Conservation (phyloP, 768 basidiomycete genomes). For the Suillus bovinus region DNA sequence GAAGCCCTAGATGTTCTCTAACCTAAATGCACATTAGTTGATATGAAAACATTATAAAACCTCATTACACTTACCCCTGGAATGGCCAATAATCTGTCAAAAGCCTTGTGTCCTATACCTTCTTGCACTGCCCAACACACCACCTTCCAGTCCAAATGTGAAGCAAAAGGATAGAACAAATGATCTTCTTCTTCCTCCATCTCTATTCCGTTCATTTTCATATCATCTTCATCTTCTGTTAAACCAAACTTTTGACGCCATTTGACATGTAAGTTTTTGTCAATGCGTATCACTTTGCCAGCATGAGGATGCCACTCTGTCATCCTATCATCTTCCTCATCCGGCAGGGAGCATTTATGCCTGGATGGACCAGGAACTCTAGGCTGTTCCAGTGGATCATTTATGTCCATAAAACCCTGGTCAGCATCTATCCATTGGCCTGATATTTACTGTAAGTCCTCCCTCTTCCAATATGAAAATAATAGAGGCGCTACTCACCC, state of each 20-base stretch:
- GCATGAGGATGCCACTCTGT: not conserved
- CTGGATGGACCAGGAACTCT: not conserved
- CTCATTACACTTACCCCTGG: slow-evolving; percentile 2
- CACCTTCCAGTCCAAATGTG: slow-evolving; percentile 3
- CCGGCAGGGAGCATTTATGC: not conserved
- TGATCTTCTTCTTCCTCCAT: not conserved
- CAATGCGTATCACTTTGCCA: not conserved
- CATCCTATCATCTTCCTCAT: not conserved
- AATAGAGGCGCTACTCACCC: too few species aligned
- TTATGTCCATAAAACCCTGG: not conserved
- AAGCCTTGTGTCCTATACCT: slow-evolving; percentile 10
- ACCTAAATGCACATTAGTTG: slow-evolving; percentile 3
- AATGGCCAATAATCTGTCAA: slow-evolving; percentile 7
- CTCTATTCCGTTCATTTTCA: too few species aligned
- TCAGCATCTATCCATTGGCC: not conserved
- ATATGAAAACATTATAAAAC: too few species aligned
- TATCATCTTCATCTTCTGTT: not conserved
- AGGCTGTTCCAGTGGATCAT: not conserved
- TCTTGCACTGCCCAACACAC: slow-evolving; percentile 6
- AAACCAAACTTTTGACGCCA: not conserved
- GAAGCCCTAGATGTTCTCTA: not conserved
- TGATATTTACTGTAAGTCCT: too few species aligned
- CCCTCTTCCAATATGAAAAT: too few species aligned
- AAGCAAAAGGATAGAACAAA: slow-evolving; percentile 7
- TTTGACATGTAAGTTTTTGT: not conserved